Percentiles rank a stretch among this genome's conserved stretches.
Conservation (phyloP, 2,329 filamentous ascomycete species). For the Penicillium expansum region DNA sequence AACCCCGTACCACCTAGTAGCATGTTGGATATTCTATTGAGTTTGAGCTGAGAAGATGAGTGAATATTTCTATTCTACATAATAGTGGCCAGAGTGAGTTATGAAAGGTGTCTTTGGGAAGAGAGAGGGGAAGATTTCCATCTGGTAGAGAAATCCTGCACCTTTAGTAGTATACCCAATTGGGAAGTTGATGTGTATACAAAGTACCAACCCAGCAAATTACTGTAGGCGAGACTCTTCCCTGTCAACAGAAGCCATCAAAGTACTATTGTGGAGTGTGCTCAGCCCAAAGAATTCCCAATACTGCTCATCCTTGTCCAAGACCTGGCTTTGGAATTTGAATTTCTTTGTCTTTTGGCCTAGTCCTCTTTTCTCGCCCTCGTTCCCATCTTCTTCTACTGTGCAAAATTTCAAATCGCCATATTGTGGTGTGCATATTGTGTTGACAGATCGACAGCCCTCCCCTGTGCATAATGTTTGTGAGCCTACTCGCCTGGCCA, state of each 20-base stretch:
- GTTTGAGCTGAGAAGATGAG: background rate
- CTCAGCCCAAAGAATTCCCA: background rate
- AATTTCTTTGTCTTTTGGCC: slow-evolving; percentile 2
- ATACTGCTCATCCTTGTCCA: background rate
- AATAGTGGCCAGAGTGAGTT: background rate
- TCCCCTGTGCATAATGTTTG: slow-evolving; percentile 7
- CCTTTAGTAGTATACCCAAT: background rate
- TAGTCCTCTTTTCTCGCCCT: background rate
- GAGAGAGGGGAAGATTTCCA: background rate
- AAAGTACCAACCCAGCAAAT: background rate
- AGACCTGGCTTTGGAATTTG: background rate
- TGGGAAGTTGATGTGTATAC: background rate
- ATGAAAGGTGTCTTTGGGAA: background rate
- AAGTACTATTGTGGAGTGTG: background rate
- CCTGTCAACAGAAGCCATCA: background rate
- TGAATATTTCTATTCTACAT: too few species aligned
- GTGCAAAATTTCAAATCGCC: background rate
- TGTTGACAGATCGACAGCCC: background rate
- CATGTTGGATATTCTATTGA: background rate
- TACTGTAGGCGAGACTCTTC: background rate
- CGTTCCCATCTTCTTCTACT: background rate
- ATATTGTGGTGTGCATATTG: background rate
- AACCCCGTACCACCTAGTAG: background rate
- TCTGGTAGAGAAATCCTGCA: background rate
- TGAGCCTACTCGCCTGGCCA: background rate